Base-by-base conservation (phyloP, 2,329 filamentous ascomycete species). In the Penicillium sp. region DNA sequence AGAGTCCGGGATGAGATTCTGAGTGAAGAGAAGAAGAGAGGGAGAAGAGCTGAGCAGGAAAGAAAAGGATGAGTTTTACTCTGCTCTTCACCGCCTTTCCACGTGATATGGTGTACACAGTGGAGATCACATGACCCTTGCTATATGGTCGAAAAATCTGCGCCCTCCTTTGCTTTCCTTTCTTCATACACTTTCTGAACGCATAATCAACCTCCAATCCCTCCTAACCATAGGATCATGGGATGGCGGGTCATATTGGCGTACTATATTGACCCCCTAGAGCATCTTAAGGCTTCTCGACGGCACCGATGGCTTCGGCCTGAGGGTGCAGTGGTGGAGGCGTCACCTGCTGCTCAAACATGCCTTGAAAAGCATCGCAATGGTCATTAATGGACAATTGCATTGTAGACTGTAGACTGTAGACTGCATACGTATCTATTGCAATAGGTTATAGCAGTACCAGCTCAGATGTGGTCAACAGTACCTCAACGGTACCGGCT, bases 141-240 rank as follows among this genome's bases (percentile, higher is more conserved):
- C 37, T 56, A 59, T 62, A 64, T 54, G 54, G 34, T 29, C 34
- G 26, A 34, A 37, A 61, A 58, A 46, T 55, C 60, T 59, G 52
- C 52, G 44, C 51, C n/a, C 39, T 42, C 47, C 19, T 28, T 48
- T 52, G n/a, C n/a, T 55, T 54, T 48, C 64, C 48, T 64, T 63
- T 63, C 52, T 64, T 69, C 62, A 64, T 74, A 65, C 74, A 76
- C 73, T 72, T 72, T 61, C 66, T 66, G 63, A 75, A 77, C 75
- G 75, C 75, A 76, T 77, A 77, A 77, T 77, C 75, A 77, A 77
- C 75, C 75, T 76, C 73, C 75, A 76, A 67, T 71, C 67, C 69
- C 69, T 71, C 54, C 16, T n/a, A n/a, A n/a, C n/a, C n/a, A n/a
- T n/a, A n/a, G n/a, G 24, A 48, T 50, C 62, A 76, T 74, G 74